A percentile compares a stretch with the other conserved stretches of the same genome.
phyloP scores from a whole-genome alignment of 306 rosid genomes.

The Ziziphus jujuba region DNA sequence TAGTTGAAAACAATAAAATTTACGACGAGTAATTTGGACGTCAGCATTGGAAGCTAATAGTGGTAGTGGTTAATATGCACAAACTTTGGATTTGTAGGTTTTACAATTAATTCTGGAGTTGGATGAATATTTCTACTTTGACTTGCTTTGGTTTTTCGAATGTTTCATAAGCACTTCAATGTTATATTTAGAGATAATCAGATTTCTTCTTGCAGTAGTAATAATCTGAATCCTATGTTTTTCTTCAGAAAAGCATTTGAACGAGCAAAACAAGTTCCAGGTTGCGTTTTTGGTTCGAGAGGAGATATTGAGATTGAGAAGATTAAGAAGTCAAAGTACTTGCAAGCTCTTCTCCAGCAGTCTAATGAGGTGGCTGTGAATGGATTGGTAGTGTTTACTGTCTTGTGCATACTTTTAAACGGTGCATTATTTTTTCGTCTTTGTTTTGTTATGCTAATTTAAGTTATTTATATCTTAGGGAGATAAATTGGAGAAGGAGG shows the following conservation, averaged over 20 bases:
- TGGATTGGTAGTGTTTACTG: constrained; percentile 43
- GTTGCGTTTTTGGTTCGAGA: constrained; percentile 45
- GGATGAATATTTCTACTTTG: background rate
- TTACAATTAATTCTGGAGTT: background rate
- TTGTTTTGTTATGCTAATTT: background rate
- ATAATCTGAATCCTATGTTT: constrained; percentile 15
- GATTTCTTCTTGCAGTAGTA: constrained; percentile 15
- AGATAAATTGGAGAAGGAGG: constrained; percentile 44
- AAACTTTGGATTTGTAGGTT: background rate
- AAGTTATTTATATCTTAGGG: constrained; percentile 35
- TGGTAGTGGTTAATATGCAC: no score
- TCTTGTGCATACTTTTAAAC: no score
- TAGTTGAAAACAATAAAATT: no score
- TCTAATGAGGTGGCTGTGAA: constrained; percentile 37
- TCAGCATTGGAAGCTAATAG: no score
- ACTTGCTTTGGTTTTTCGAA: background rate
- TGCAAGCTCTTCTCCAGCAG: constrained; percentile 55
- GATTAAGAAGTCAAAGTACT: constrained; percentile 73
- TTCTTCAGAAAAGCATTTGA: constrained; percentile 73
- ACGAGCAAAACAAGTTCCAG: constrained; percentile 68
- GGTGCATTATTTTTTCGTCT: background rate
- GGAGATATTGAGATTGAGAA: constrained; percentile 71
- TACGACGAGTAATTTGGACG: no score
- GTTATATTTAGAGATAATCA: background rate
- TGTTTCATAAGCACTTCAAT: background rate